Base-by-base conservation (phyloP, 2,329 filamentous ascomycete genomes). In the Talaromyces sp. region DNA sequence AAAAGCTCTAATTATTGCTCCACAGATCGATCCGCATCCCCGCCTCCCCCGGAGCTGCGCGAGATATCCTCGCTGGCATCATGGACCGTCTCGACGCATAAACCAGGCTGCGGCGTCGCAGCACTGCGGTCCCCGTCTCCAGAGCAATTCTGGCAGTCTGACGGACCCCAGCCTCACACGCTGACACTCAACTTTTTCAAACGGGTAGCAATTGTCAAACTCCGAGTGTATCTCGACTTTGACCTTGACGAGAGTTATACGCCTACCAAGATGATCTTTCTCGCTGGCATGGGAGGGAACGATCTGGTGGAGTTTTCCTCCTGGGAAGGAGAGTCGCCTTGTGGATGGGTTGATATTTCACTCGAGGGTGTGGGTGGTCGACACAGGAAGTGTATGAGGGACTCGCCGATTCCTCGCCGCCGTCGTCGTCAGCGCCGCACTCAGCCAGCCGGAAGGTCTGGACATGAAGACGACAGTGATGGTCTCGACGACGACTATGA, bases 211-310 rank as follows among this genome's bases (percentile, higher is more conserved):
- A 65, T 86, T 72, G 65, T 84, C 65, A 70, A 81, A 66, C 68
- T 84, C 73, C 62, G 81, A 67, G 65, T 83, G 55, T 76, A 89
- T 67, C 87, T 99, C 51, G 93, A 99, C 77, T 96, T 96, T 74
- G 87, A 89, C 64, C 86, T 91, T 58, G 95, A 99, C 75, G 95
- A 99, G 77, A 95, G 90, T 50, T 99, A 99, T 74, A 99, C 95
- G 3, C 95, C 95, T 0, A 98, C 93, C 1, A 90, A 92, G 68
- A 96, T 99, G 69, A 81, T 89, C 53, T 92, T 98, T 71, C 86
- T 89, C 41, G 93, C 93, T 0, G 95, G 95, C 13, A 96, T 91
- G 64, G 91, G 92, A 51, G 89, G 92, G 65, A 95, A 98, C 74
- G 92, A 96, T 70, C 84, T 98, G 10, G 89, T 96, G 58, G 89